Evolutionary conservation across 768 basidiomycete species (phyloP), one percentile per base, ranked within the genome.

Genomic region (Phaeotremella fagi): DNA sequence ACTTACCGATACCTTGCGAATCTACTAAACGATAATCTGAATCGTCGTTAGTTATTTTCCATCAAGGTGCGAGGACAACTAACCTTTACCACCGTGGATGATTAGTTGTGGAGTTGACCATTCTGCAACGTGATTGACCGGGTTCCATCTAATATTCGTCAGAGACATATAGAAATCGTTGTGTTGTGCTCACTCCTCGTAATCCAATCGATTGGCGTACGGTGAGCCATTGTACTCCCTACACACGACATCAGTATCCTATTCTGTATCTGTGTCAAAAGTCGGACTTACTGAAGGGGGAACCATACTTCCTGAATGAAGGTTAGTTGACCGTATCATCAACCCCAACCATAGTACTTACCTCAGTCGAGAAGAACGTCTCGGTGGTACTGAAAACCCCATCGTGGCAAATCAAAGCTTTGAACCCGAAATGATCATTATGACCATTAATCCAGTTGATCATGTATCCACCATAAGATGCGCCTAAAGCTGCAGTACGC

Each of bases 391-490:
- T 54, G 31, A 74, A 77, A 43, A 90, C 87, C 7, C 94, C 94
- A 67, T 99, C 94, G 66, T 98, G 94, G 62, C 84, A 85, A 12
- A 92, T 82, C 37, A 97, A 79, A 3, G 90, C 89, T 76, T 92
- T 95, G 80, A 98, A 95, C 20, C 81, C 81, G 69, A 90, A 90
- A 2, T 81, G 84, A 58, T 79, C 88, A 63, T 94, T 90, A 9
- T 95, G 88, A 0, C 90, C 89, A 75, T 94, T 88, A 49, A 95
- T 91, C 89, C 89, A 95, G 72, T 90, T 94, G 45, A 55, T 52
- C 72, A 75, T 75, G 62, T 65, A 76, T 0, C 76, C 90, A 31
- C 89, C 88, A 78, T 85, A 90, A 53, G 84, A 85, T 4, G 84
- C 87, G 3, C 90, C 90, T 41, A 88, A 85, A 1, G 71, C 74